Percentiles rank a stretch among this genome's conserved stretches.
These are phyloP conservation scores for Podaxis rugospora DNA, from an alignment of 768 basidiomycete species.

Conservation along the genomic window DNA sequence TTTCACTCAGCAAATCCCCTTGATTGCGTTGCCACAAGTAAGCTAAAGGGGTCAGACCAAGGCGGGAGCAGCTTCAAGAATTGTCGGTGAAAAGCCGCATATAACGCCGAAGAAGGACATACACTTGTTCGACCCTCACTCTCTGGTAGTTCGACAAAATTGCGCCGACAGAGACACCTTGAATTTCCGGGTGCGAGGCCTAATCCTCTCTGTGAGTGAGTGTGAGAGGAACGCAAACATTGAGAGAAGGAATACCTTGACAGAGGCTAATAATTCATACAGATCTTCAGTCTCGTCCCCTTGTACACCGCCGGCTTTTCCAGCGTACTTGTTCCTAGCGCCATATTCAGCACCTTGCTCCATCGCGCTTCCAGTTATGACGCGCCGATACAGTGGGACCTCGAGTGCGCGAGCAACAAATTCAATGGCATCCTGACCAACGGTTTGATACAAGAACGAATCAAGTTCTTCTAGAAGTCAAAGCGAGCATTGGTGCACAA, in stretches of 20 bases:
- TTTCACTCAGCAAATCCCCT: conserved; percentile 76
- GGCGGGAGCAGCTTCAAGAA: conserved; percentile 63
- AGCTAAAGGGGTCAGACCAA: conserved; percentile 73
- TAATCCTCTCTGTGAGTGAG: not conserved
- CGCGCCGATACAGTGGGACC: conserved; percentile 77
- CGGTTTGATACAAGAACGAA: conserved; percentile 98
- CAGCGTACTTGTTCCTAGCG: conserved; percentile 37
- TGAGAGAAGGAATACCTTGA: conserved; percentile 56
- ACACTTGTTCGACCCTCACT: conserved; percentile 97
- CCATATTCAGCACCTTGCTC: conserved; percentile 88
- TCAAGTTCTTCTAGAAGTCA: conserved; percentile 86
- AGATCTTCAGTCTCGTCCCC: conserved; percentile 99
- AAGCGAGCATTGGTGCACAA: conserved; percentile 18
- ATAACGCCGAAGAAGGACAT: conserved; percentile 23
- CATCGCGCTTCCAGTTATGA: conserved; percentile 79
- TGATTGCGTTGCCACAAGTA: conserved; percentile 97
- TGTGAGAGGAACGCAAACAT: not conserved
- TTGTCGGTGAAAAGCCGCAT: not conserved
- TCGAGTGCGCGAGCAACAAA: conserved; percentile 81
- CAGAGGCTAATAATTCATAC: conserved; percentile 59
- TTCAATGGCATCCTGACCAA: conserved; percentile 91
- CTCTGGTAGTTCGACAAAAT: conserved; percentile 98
- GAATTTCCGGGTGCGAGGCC: conserved; percentile 69
- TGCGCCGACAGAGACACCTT: conserved; percentile 91
- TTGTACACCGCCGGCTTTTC: conserved; percentile 39